Percentiles rank a stretch among this genome's conserved stretches.
Conservation (phyloP, 2,329 filamentous ascomycete species). For the Colletotrichum sojae region DNA sequence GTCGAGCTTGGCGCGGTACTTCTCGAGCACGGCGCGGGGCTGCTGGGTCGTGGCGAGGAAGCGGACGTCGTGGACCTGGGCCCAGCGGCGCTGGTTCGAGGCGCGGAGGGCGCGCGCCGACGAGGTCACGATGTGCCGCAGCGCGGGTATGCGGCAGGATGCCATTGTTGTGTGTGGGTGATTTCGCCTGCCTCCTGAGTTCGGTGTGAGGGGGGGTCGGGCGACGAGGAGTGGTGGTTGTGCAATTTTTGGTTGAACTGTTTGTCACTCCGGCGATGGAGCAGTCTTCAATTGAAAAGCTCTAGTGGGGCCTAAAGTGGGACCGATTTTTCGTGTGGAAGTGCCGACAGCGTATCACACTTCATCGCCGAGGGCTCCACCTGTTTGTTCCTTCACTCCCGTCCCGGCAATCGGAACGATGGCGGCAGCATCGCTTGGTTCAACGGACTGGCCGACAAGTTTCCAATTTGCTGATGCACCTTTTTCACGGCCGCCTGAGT, state of each 20-base stretch:
- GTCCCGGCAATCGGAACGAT: too few relatives aligned
- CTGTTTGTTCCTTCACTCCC: too few relatives aligned
- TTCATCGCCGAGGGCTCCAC: too few relatives aligned
- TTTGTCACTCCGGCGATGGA: too few relatives aligned
- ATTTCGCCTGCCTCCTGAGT: slow-evolving; percentile 1
- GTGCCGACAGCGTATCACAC: background rate
- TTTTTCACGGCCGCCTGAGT: too few relatives aligned
- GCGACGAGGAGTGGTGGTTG: slow-evolving; percentile 9
- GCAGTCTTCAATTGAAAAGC: too few relatives aligned
- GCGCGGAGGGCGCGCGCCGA: slow-evolving; percentile 51
- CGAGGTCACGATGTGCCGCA: slow-evolving; percentile 61
- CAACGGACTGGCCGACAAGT: too few relatives aligned
- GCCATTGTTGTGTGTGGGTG: slow-evolving; percentile 57
- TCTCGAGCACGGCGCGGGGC: slow-evolving; percentile 79
- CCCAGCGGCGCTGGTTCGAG: slow-evolving; percentile 82
- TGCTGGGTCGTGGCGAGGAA: slow-evolving; percentile 86
- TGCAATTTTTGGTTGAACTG: background rate
- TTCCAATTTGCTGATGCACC: too few relatives aligned
- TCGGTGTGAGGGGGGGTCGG: background rate
- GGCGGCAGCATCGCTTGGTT: too few relatives aligned
- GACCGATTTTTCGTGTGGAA: background rate
- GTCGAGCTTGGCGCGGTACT: slow-evolving; percentile 89
- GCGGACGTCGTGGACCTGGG: slow-evolving; percentile 91
- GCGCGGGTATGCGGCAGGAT: slow-evolving; percentile 60
- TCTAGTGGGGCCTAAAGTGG: too few relatives aligned